These are phyloP conservation scores for Vitis riparia DNA, from an alignment of 164 flowering plant species.

Conservation along the genomic window DNA sequence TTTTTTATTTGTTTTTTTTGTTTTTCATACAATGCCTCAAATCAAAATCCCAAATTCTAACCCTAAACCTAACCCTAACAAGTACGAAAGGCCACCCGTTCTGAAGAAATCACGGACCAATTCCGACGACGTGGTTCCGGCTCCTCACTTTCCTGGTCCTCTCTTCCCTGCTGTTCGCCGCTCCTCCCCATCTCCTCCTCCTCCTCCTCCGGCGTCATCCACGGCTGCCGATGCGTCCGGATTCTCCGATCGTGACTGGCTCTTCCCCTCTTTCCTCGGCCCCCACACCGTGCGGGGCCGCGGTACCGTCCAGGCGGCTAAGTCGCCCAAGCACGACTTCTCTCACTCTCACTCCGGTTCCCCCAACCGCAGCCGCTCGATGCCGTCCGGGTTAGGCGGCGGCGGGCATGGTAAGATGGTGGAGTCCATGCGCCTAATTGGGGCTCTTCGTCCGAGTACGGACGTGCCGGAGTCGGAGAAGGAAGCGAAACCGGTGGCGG, in stretches of 20 bases:
- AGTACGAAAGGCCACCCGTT: slow-evolving; percentile 39
- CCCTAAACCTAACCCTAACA: background rate
- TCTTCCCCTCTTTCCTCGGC: slow-evolving; percentile 67
- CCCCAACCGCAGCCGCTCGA: slow-evolving; percentile 26
- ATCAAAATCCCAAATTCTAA: slow-evolving; percentile 8
- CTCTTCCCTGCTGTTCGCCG: slow-evolving; percentile 51
- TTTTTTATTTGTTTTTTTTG: background rate
- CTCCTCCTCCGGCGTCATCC: slow-evolving; percentile 14
- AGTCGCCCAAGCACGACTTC: slow-evolving; percentile 22
- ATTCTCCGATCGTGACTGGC: slow-evolving; percentile 60
- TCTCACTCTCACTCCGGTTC: slow-evolving; percentile 9
- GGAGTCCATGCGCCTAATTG: slow-evolving; percentile 1
- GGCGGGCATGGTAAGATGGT: slow-evolving; percentile 3
- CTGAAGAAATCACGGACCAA: slow-evolving; percentile 52
- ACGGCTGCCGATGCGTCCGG: slow-evolving; percentile 2
- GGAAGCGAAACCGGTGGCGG: slow-evolving; percentile 19
- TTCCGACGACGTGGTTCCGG: slow-evolving; percentile 18
- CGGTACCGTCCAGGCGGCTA: slow-evolving; percentile 28
- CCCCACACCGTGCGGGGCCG: slow-evolving; percentile 45
- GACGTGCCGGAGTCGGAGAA: slow-evolving; percentile 13
- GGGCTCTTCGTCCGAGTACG: background rate
- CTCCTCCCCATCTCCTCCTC: slow-evolving; percentile 27
- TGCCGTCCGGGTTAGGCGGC: slow-evolving; percentile 7
- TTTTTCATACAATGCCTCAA: slow-evolving; percentile 1
- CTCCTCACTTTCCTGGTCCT: slow-evolving; percentile 38